phyloP scores from a whole-genome alignment of 140 eudicot genomes.

The Ambrosia hybrid region DNA sequence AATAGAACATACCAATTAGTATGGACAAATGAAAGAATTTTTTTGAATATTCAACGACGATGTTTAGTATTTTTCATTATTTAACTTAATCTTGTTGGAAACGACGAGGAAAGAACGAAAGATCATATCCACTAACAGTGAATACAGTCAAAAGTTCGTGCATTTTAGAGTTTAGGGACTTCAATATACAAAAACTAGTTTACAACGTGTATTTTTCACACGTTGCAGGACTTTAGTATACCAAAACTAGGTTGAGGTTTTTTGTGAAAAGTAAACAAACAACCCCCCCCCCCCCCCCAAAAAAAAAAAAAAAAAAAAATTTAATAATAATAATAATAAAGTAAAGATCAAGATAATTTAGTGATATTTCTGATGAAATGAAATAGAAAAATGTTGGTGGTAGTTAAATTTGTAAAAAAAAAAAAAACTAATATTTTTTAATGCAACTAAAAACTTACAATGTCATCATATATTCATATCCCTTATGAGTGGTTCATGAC shows the following conservation, averaged over 20 bases:
- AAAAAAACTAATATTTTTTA: not conserved
- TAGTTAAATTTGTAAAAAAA: not conserved
- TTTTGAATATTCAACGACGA: too few relatives aligned
- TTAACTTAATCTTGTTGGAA: too few relatives aligned
- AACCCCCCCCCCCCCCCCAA: too few relatives aligned
- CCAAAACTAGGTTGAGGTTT: not conserved
- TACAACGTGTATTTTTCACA: not conserved
- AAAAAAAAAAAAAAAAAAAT: too few relatives aligned
- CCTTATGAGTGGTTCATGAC: constrained; percentile 38
- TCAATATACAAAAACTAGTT: not conserved
- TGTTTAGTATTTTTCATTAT: too few relatives aligned
- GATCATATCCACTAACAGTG: too few relatives aligned
- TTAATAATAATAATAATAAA: too few relatives aligned
- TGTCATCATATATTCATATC: constrained; percentile 21
- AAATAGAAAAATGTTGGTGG: not conserved
- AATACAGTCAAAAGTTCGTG: not conserved
- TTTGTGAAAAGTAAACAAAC: too few relatives aligned
- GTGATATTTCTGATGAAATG: not conserved
- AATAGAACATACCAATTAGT: too few relatives aligned
- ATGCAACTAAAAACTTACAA: constrained; percentile 29
- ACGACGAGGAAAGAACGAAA: too few relatives aligned
- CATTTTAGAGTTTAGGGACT: not conserved
- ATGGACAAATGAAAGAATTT: too few relatives aligned
- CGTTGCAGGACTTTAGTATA: not conserved
- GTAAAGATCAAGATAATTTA: not conserved